Evolutionary conservation across 2,329 filamentous ascomycete genomes (phyloP).

Genomic region (Harringtonia aguacate): DNA sequence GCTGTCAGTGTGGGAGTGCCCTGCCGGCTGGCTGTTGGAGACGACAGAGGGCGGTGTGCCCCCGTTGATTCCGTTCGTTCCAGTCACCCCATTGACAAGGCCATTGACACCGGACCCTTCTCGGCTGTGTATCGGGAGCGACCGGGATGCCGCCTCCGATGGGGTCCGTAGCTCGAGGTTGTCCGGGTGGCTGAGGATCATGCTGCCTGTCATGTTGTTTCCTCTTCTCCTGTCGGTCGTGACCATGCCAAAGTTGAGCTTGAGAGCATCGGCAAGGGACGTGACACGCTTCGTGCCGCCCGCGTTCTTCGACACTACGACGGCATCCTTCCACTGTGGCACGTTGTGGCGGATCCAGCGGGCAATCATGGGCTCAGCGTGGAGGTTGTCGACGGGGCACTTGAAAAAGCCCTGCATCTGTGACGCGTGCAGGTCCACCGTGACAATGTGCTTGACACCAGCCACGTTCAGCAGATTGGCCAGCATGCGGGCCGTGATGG

Average conservation of each 20-base stretch:
- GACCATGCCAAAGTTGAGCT: conserved; percentile 96
- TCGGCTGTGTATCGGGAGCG: conserved; percentile 8
- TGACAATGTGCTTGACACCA: conserved; percentile 95
- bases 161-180: conserved; percentile 38
- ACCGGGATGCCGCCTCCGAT: conserved; percentile 22
- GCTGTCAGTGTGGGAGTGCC: not conserved
- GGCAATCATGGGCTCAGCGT: conserved; percentile 89
- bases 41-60: not conserved
- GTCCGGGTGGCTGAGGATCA: conserved; percentile 62
- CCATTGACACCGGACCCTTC: not conserved
- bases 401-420: conserved; percentile 99
- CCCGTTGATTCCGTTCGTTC: too few relatives aligned
- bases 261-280: conserved; percentile 86
- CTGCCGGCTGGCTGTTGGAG: not conserved
- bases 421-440: conserved; percentile 90
- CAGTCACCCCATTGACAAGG: not conserved
- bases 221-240: conserved; percentile 67
- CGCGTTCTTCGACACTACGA: conserved; percentile 96
- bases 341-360: conserved; percentile 92
- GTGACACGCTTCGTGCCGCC: conserved; percentile 96
- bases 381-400: conserved; percentile 93
- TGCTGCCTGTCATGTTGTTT: conserved; percentile 63
- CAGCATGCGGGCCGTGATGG: conserved; percentile 94
- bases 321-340: conserved; percentile 75
- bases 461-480: conserved; percentile 90